Conservation (phyloP, 495 filamentous ascomycete species). For the Hyaloscypha finlandica region DNA sequence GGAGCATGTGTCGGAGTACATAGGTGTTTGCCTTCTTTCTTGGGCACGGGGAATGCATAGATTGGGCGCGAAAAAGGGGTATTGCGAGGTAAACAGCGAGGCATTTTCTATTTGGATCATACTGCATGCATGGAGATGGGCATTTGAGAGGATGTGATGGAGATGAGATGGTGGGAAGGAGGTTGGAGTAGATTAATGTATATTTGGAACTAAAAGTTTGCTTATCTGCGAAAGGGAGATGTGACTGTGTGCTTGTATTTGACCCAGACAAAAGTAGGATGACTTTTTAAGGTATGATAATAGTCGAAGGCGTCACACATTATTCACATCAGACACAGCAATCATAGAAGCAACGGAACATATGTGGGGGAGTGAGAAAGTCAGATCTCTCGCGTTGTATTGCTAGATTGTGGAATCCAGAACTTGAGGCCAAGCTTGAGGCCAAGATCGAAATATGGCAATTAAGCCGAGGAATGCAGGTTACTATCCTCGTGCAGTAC, state of each 20-base stretch:
- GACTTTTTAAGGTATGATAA: no score
- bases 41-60: background rate
- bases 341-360: background rate
- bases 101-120: conserved; percentile 3
- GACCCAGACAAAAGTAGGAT: no score
- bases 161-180: background rate
- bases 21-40: background rate
- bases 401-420: background rate
- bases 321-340: no score
- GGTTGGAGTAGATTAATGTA: conserved; percentile 6
- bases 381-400: background rate
- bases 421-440: background rate
- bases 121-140: conserved; percentile 2
- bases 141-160: background rate
- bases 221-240: no score
- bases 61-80: background rate
- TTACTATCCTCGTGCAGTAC: background rate
- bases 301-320: no score
- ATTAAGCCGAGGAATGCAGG: background rate
- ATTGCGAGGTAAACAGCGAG: background rate
- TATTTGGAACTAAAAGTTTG: background rate
- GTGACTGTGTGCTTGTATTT: no score
- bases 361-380: background rate
- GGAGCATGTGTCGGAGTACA: conserved; percentile 2
- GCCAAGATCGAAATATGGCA: background rate